phyloP scores from a whole-genome alignment of 2,329 filamentous ascomycete genomes.

The Apiospora marii region DNA sequence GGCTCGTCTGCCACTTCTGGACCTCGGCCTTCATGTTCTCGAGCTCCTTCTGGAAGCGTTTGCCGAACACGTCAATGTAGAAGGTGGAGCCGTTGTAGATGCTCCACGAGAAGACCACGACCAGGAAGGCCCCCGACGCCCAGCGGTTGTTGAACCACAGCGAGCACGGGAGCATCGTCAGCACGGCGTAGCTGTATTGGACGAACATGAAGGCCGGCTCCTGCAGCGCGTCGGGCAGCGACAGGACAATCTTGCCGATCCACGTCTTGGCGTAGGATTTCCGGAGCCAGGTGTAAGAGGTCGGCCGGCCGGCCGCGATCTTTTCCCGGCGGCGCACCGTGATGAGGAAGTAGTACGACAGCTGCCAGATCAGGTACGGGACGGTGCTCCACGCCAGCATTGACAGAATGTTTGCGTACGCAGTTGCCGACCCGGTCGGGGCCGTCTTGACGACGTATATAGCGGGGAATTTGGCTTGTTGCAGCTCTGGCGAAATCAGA shows the following conservation, averaged over 20 bases:
- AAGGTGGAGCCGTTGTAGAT: constrained; percentile 97
- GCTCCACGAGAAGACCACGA: constrained; percentile 89
- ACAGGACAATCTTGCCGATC: constrained; percentile 86
- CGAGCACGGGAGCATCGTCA: constrained; percentile 94
- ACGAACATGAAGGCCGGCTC: constrained; percentile 95
- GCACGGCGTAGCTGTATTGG: constrained; percentile 87
- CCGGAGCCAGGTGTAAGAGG: constrained; percentile 96
- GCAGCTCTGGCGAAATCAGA: constrained; percentile 70
- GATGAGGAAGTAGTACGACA: constrained; percentile 93
- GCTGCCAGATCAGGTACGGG: constrained; percentile 92
- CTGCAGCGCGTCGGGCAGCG: constrained; percentile 77
- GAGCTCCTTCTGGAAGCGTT: constrained; percentile 94
- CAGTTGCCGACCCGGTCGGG: constrained; percentile 74
- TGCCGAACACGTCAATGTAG: constrained; percentile 98
- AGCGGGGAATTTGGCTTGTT: constrained; percentile 80
- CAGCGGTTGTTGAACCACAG: constrained; percentile 92
- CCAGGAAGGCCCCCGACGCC: constrained; percentile 79
- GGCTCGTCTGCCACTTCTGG: constrained; percentile 79
- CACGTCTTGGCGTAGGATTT: constrained; percentile 88
- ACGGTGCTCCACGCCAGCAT: constrained; percentile 97
- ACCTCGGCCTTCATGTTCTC: constrained; percentile 90
- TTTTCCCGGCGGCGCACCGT: constrained; percentile 93
- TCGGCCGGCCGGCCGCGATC: constrained; percentile 93
- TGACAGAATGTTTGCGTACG: constrained; percentile 77
- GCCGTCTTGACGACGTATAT: constrained; percentile 81